phyloP scores from a whole-genome alignment of 768 basidiomycete species.

The Myochromella boudieri region DNA sequence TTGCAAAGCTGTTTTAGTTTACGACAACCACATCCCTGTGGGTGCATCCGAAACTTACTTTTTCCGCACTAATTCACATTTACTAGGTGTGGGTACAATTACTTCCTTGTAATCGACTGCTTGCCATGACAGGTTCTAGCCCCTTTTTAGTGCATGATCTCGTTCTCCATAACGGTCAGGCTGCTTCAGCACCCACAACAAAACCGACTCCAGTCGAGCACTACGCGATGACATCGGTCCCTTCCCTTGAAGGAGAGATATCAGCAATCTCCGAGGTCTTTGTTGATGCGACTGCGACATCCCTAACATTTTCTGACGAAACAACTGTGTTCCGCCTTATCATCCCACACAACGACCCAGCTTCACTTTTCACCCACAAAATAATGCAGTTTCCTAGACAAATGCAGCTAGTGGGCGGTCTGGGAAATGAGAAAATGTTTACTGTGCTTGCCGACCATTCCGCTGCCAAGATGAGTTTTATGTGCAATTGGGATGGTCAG shows the following conservation, averaged over 20 bases:
- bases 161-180: no score
- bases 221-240: no score
- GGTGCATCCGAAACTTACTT: neutral
- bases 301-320: neutral
- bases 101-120: conserved; percentile 3
- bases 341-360: neutral
- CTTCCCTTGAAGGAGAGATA: no score
- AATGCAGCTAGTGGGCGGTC: neutral
- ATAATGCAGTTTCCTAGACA: neutral
- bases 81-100: conserved; percentile 5
- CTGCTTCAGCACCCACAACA: no score
- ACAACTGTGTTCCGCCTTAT: neutral
- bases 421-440: neutral
- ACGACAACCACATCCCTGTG: neutral
- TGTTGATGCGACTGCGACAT: neutral
- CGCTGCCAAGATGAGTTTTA: neutral
- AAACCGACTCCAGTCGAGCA: no score
- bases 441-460: neutral
- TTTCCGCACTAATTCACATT: neutral
- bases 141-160: no score
- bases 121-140: conserved; percentile 2
- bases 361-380: neutral
- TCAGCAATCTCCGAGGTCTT: neutral
- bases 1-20: conserved; percentile 1
- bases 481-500: neutral